Evolutionary conservation across 352 stramenopile genomes (phyloP), one percentile per base, ranked within the genome.

Genomic region (Phytophthora sansomeana): DNA sequence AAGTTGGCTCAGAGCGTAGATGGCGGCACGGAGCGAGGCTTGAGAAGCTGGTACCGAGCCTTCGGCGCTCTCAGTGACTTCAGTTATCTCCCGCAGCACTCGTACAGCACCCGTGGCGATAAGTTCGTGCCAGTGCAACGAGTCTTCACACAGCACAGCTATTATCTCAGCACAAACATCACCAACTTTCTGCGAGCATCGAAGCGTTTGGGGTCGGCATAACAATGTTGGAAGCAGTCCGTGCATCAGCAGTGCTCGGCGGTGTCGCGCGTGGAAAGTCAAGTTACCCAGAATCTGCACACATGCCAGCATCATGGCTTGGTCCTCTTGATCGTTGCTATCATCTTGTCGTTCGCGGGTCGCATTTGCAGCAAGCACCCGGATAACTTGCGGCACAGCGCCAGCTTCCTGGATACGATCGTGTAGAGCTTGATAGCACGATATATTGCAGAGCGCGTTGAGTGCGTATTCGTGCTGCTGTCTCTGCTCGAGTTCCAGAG

Each of bases 381-480:
- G 78, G 16, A 93, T 55, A 50, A 88, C 79, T 26, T 85, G 80
- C 11, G 72, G 17, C 3, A 90, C 73, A 11, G 76, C 69, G 0
- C 74, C 72, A 6, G 81, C 77, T 46, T 95, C 85, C 24, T 90
- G 80, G 8, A 93, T 78, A 5, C 85, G 85, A 28, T 93, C 83
- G 63, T 95, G 87, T 6, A 95, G 74, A 19, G 65, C 71, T 41
- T 75, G 69, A 4, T 80, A 73, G 17, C 73, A 81, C 28, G 87
- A 90, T 49, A 93, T 86, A 39, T 95, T 95, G 70, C 87, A 92
- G 4, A 95, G 76, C 29, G 85, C 80, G 35, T 92, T 91, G 36
- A 93, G 72, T 9, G 74, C 82, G 53, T 90, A 92, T 19, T 87
- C 67, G 64, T 90, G 84, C 38, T 92, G 81, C 43, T 91, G 78